Evolutionary conservation across 1,284 basidiomycete species (phyloP), one percentile per base, ranked within the genome.

Genomic region (Trichosporon sp.): DNA sequence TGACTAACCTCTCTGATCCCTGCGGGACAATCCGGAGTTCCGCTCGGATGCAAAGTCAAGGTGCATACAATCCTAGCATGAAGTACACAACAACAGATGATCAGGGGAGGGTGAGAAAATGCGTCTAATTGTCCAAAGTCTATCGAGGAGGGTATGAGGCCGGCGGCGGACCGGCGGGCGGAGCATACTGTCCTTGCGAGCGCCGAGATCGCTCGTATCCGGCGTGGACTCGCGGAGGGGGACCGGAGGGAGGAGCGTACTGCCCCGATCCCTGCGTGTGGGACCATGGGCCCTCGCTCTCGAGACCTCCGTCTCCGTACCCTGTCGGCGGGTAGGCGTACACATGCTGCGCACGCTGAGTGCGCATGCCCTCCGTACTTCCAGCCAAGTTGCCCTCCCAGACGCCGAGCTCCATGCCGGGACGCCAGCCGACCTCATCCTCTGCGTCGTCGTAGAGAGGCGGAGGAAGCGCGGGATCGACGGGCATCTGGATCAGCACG

Each of bases 391-490:
- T 13, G 29, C 76, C 76, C 60, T 77, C 70, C 76, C 76, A 78
- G 6, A 78, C 66, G 16, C 73, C 76, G 25, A 78, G 29, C 66
- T 77, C 76, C 75, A 78, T 77, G n/a, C 76, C 74, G 3, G 59
- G 65, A 44, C 72, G 69, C 76, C 76, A 78, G 2, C 70, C 76
- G 1, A 68, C 65, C 40, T 58, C 62, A 52, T 77, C 74, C 6
- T 74, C 74, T 11, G 69, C 71, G 33, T 70, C 68, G 49, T 61
- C 58, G 49, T 54, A 54, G 27, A 54, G 49, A 25, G 37, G 44
- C 21, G 52, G 52, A 33, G 46, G 29, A 23, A 46, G 44, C 1
- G 10, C 32, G 32, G 25, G 59, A 19, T 66, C 58, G 4, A 46
- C 56, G 14, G 76, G 76, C 76, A 78, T 77, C 58, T 70, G 70